These are phyloP conservation scores for Fusarium acutatum DNA, from an alignment of 2,329 filamentous ascomycete genomes.

Conservation along the genomic window DNA sequence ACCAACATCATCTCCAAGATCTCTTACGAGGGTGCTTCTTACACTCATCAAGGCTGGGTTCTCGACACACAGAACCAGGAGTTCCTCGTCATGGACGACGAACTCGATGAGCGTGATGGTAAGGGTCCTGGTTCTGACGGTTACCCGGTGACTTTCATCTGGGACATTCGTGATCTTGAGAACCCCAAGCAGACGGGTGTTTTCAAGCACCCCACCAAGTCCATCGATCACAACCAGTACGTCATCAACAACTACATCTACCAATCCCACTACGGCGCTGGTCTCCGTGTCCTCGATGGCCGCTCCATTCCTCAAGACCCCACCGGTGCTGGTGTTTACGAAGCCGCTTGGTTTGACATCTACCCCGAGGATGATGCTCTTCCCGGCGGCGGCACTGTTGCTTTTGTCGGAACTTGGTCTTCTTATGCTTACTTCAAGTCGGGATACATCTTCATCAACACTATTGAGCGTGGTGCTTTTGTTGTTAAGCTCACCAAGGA, in stretches of 20 bases:
- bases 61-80: constrained; percentile 55
- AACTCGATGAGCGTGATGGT: constrained; percentile 58
- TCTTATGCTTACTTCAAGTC: constrained; percentile 59
- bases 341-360: constrained; percentile 60
- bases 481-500: constrained; percentile 51
- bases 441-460: constrained; percentile 61
- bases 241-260: constrained; percentile 55
- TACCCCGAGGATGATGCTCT: constrained; percentile 59
- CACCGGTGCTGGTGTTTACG: constrained; percentile 55
- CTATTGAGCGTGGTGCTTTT: constrained; percentile 60
- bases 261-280: constrained; percentile 61
- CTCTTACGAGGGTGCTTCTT: constrained; percentile 63
- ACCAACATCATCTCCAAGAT: constrained; percentile 60
- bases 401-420: constrained; percentile 57
- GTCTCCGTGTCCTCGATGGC: constrained; percentile 54
- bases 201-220: constrained; percentile 51
- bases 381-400: constrained; percentile 49
- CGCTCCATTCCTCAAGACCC: constrained; percentile 51
- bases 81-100: constrained; percentile 62
- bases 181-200: constrained; percentile 53
- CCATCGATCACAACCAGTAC: constrained; percentile 61
- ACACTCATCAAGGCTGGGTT: constrained; percentile 68
- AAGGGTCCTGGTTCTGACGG: constrained; percentile 52
- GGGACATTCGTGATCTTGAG: constrained; percentile 56
- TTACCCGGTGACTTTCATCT: constrained; percentile 60